Evolutionary conservation across 2,329 filamentous ascomycete species (phyloP).

Genomic region (Elsinoe perseae): DNA sequence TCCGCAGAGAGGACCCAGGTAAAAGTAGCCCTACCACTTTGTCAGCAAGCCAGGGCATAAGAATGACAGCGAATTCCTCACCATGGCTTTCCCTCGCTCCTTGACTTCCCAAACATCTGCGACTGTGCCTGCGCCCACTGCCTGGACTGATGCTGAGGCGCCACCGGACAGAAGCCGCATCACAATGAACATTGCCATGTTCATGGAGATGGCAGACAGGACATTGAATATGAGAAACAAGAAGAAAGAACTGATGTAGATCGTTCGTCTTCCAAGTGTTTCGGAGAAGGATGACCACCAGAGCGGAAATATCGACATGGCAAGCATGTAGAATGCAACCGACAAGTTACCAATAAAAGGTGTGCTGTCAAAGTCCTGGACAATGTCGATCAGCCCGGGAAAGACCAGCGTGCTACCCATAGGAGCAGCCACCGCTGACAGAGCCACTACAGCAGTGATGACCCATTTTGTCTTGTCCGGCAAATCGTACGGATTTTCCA

Average conservation of each 20-base stretch:
- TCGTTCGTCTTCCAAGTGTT: conserved; percentile 59
- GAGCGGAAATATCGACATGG: conserved; percentile 75
- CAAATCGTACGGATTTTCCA: conserved; percentile 69
- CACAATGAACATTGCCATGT: conserved; percentile 67
- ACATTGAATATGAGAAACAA: conserved; percentile 65
- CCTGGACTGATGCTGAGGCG: conserved; percentile 70
- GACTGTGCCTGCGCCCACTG: conserved; percentile 75
- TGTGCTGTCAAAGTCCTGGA: conserved; percentile 53
- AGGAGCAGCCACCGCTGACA: conserved; percentile 69
- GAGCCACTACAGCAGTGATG: conserved; percentile 67
- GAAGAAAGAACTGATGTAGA: conserved; percentile 67
- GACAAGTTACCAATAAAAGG: conserved; percentile 65
- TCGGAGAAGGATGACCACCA: conserved; percentile 86
- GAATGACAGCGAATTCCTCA: too few relatives aligned
- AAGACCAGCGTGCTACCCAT: conserved; percentile 80
- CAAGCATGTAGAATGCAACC: conserved; percentile 72
- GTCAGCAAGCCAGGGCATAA: too few relatives aligned
- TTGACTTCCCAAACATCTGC: conserved; percentile 69
- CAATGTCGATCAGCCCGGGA: conserved; percentile 60
- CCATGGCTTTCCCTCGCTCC: conserved; percentile 72
- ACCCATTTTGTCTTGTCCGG: conserved; percentile 70
- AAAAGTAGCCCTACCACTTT: conserved; percentile 74
- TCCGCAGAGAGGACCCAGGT: conserved; percentile 67
- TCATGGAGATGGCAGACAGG: conserved; percentile 59
- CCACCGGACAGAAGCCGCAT: conserved; percentile 69